Evolutionary conservation across 176 grass and related monocot species (phyloP).

Genomic region (Tillandsia fasciculata): DNA sequence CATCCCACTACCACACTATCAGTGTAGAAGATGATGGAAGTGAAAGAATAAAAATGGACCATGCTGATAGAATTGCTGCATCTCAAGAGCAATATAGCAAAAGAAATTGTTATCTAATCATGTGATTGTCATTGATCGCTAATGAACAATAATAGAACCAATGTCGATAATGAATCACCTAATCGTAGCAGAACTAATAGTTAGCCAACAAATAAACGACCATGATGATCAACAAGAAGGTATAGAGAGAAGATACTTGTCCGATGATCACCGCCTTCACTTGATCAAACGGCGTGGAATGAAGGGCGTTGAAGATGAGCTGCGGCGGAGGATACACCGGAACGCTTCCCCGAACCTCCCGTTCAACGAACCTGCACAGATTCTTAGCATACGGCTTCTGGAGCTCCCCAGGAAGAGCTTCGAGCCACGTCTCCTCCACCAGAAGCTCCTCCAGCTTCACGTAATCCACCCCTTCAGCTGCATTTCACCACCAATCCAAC

Average conservation of each 20-base stretch:
- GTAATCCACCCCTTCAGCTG: slow-evolving; percentile 22
- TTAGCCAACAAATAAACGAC: neutral
- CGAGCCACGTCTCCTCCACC: slow-evolving; percentile 70
- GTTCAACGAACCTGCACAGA: slow-evolving; percentile 62
- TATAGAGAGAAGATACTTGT: slow-evolving; percentile 40
- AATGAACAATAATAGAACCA: too few relatives aligned
- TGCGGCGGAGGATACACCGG: slow-evolving; percentile 68
- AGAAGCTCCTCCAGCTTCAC: slow-evolving; percentile 84
- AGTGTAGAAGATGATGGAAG: too few relatives aligned
- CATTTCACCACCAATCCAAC: neutral
- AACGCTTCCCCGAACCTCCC: slow-evolving; percentile 42
- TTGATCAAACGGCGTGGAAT: slow-evolving; percentile 63
- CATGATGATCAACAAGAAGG: neutral
- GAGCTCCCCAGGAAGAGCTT: slow-evolving; percentile 54
- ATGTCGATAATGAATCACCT: too few relatives aligned
- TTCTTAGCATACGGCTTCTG: slow-evolving; percentile 68
- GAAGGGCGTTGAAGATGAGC: slow-evolving; percentile 79
- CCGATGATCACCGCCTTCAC: slow-evolving; percentile 94
- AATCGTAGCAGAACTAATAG: too few relatives aligned
- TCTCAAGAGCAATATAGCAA: too few relatives aligned
- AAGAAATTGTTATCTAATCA: too few relatives aligned
- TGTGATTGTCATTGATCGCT: too few relatives aligned
- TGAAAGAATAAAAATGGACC: too few relatives aligned
- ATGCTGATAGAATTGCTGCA: too few relatives aligned
- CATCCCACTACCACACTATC: too few relatives aligned